Conservation (phyloP, 768 basidiomycete species). For the Amanita thiersii region DNA sequence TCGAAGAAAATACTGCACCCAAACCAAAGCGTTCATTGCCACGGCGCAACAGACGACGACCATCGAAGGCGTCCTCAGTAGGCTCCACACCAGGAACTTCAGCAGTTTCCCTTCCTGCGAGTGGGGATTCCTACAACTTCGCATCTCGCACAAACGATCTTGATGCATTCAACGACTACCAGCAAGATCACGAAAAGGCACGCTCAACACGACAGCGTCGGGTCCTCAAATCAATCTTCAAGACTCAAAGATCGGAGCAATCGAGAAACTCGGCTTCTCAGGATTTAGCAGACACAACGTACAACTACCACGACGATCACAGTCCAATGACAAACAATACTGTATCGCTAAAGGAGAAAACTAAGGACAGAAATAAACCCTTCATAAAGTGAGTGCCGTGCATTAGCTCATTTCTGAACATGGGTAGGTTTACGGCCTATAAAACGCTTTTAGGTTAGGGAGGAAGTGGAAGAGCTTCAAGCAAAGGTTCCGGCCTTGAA, state of each 20-base stretch:
- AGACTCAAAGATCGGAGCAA: slow-evolving; percentile 20
- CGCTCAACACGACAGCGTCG: neutral
- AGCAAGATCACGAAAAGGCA: slow-evolving; percentile 5
- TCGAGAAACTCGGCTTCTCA: slow-evolving; percentile 11
- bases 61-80: neutral
- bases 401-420: too few relatives aligned
- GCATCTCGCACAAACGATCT: neutral
- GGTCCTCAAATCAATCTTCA: slow-evolving; percentile 4
- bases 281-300: neutral
- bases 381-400: too few relatives aligned
- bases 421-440: too few relatives aligned
- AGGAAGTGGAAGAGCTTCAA: slow-evolving; percentile 13
- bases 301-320: slow-evolving; percentile 9
- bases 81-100: slow-evolving; percentile 9
- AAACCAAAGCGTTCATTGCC: slow-evolving; percentile 1
- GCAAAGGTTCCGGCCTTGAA: slow-evolving; percentile 12
- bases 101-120: slow-evolving; percentile 3
- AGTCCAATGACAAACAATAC: slow-evolving; percentile 12
- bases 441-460: too few relatives aligned
- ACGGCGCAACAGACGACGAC: neutral
- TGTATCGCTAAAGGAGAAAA: neutral
- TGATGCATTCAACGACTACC: slow-evolving; percentile 1
- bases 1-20: neutral
- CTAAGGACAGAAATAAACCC: neutral
- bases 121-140: neutral